Base-by-base conservation (phyloP, 495 filamentous ascomycete species). In the Aspergillus leporis region DNA sequence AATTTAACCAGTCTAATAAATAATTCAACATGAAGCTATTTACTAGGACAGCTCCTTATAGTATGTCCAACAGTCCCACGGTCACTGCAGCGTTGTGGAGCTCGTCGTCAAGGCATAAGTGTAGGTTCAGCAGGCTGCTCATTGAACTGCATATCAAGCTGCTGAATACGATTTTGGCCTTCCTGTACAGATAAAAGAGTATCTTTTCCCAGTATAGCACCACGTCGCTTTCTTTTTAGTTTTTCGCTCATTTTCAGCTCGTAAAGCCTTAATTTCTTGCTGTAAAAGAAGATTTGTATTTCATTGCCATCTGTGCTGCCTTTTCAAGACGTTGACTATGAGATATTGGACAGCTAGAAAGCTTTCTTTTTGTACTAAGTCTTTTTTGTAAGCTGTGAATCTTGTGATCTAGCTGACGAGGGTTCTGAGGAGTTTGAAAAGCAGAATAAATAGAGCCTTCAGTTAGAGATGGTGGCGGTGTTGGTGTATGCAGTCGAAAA, bases 31-130 rank as follows among this genome's bases (percentile, higher is more conserved):
- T 38, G 36, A 30, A 52, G 46, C 36, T 59, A 53, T 59, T 51
- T 59, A 52, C 47, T 59, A 53, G 56, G 21, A 19, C 48, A 59
- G 28, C 23, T 59, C 16, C 19, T 8, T n/a, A 51, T 59, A 22
- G 23, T 59, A 59, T 59, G 22, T 41, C 48, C 36, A 52, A 52
- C 14, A 19, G 45, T 45, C 13, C 32, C 14, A 43, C 22, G 45
- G 14, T 34, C 13, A 59, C 36, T 59, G 48, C 22, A 59, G 47
- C 34, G 32, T 52, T 5, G 32, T 46, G 36, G 34, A 52, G 56
- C 56, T 22, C 48, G 34, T 45, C 40, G 21, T 25, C 23, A 13
- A 52, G 47, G 36, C 25, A 46, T 47, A 18, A 28, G 28, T 9
- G 50, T 38, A 19, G 47, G 16, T 53, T 18, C 31, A 23, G 43